Evolutionary conservation across 2,329 filamentous ascomycete genomes (phyloP), one percentile per base, ranked within the genome.

Genomic region (Aspergillus ustus): DNA sequence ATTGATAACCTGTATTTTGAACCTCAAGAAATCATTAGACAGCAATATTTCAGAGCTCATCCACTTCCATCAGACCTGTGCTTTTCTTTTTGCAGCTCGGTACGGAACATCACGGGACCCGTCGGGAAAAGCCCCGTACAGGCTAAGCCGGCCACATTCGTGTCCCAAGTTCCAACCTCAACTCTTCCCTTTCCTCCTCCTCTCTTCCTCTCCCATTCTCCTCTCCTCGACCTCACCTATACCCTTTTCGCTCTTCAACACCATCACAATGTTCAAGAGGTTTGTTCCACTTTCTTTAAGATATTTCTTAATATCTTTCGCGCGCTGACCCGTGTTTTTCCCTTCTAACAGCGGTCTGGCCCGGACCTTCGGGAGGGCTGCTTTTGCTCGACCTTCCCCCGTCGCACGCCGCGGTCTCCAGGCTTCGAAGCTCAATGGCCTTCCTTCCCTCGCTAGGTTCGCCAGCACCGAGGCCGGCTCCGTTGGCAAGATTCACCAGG

Each of bases 401-500:
- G 75, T 80, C 75, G 78, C 80, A 77, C 83, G 82, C 76, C 81
- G 81, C 77, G 82, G 84, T 70, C 82, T 86, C 77, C 82, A 84
- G 74, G 81, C 83, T 72, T 78, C 84, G 75, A 82, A 79, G 77
- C 84, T 82, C 78, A 83, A 81, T 78, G 82, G 83, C 77, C 78
- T 84, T 63, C 86, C 86, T 68, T 84, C 85, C 68, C 77, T 89
- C 66, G 82, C 87, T 72, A 83, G 88, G 72, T 87, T 85, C 77
- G 87, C 88, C 73, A 86, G 82, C 76, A 84, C 85, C 69, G 84
- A 86, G 69, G 75, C 83, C 61, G 73, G 76, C 60, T 80, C 81
- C 71, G 79, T 84, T 79, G 89, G 89, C 77, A 89, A 86, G 82
- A 84, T 88, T 77, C 83, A 87, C 79, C 84, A 93, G 85, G 93